Evolutionary conservation across 75 land plant genomes (phyloP).

Genomic region (Sequoia sempervirens): DNA sequence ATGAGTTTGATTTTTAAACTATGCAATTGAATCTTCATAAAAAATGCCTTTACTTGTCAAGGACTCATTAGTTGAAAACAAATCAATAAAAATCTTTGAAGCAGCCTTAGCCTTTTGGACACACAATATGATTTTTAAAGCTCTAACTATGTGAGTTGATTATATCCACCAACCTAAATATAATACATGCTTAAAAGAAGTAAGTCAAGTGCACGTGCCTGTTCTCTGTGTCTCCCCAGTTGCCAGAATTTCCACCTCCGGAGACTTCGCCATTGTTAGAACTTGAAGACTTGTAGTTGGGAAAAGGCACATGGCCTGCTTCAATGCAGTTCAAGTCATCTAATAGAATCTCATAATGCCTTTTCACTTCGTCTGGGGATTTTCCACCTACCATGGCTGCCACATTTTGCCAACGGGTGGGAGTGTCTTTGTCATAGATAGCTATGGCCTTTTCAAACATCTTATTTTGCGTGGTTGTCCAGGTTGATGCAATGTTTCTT

Average conservation of each 20-base stretch:
- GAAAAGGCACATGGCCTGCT: conserved; percentile 45
- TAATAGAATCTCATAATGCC: conserved; percentile 8
- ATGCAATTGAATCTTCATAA: too few species aligned
- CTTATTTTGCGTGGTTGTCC: conserved; percentile 71
- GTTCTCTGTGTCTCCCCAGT: neutral
- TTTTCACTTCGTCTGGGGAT: conserved; percentile 62
- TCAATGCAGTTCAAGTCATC: conserved; percentile 63
- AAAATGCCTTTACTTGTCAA: too few species aligned
- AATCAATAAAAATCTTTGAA: too few species aligned
- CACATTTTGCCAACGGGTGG: conserved; percentile 71
- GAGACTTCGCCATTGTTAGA: neutral
- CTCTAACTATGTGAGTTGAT: too few species aligned
- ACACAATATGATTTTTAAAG: too few species aligned
- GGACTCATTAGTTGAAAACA: too few species aligned
- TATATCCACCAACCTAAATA: neutral
- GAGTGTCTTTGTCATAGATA: conserved; percentile 10
- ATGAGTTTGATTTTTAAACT: too few species aligned
- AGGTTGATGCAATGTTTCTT: conserved; percentile 1
- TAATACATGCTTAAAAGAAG: neutral
- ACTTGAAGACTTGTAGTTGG: conserved; percentile 36
- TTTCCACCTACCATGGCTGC: conserved; percentile 69
- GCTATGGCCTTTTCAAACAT: conserved; percentile 64
- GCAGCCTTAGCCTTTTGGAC: too few species aligned
- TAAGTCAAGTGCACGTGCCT: neutral
- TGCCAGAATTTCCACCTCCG: neutral